A percentile compares a stretch with the other conserved stretches of the same genome.
phyloP scores from a whole-genome alignment of 768 basidiomycete genomes.

The Hebeloma cylindrosporum region DNA sequence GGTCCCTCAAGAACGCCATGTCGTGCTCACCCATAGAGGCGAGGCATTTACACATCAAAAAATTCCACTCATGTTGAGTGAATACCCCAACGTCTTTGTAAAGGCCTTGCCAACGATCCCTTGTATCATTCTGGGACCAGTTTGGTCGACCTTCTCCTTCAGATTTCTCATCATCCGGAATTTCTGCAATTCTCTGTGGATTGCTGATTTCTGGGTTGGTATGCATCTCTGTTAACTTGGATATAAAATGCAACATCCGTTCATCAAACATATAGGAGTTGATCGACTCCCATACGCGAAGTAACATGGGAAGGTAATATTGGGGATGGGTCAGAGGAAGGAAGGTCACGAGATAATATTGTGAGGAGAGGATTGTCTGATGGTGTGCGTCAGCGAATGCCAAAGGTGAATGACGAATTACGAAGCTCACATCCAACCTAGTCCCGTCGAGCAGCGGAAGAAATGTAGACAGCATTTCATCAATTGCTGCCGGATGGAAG shows the following conservation, averaged over 20 bases:
- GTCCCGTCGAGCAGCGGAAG: slow-evolving; percentile 77
- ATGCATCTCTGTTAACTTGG: slow-evolving; percentile 77
- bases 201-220: slow-evolving; percentile 76
- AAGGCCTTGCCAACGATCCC: slow-evolving; percentile 65
- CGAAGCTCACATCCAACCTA: slow-evolving; percentile 60
- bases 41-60: slow-evolving; percentile 87
- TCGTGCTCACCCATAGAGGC: slow-evolving; percentile 68
- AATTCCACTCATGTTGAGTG: slow-evolving; percentile 79
- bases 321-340: slow-evolving; percentile 84
- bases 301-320: slow-evolving; percentile 78
- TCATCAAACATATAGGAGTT: slow-evolving; percentile 91
- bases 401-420: neutral
- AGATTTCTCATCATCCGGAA: slow-evolving; percentile 69
- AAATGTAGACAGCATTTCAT: slow-evolving; percentile 87
- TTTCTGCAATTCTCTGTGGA: slow-evolving; percentile 61
- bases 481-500: slow-evolving; percentile 85
- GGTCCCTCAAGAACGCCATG: slow-evolving; percentile 9
- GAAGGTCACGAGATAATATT: slow-evolving; percentile 85
- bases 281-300: slow-evolving; percentile 85
- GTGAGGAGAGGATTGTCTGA: slow-evolving; percentile 74
- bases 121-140: slow-evolving; percentile 48
- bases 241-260: slow-evolving; percentile 82
- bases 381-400: slow-evolving; percentile 13
- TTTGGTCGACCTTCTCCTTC: slow-evolving; percentile 60
- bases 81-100: slow-evolving; percentile 88